Base-by-base conservation (phyloP, 179 eudicot species). In the Beta lomatogona region DNA sequence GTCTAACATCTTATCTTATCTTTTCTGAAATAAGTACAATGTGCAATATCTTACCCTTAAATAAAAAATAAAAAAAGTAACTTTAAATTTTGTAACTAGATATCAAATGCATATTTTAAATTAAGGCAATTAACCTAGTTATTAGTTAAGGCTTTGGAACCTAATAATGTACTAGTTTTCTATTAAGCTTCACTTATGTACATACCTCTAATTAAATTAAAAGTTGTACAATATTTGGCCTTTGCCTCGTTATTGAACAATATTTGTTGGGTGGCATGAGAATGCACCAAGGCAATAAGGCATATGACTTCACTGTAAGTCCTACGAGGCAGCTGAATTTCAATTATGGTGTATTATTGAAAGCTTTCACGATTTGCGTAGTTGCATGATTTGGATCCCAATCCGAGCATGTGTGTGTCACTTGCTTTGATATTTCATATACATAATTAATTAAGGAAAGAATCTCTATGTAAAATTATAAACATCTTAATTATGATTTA, bases 301-400 rank as follows among this genome's bases (percentile, higher is more conserved):
- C 76, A 73, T 70, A 70, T 71, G 75, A 48, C 64, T 73, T 55
- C 77, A 73, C 15, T 73, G 77, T 57, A 54, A 54, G n/a, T 54
- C 77, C 64, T 58, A 73, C 25, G 46, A 73, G 48, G 77, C 55
- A 28, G n/a, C 46, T 73, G 22, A 73, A 21, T 73, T 73, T 54
- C 77, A 73, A 73, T 22, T 15, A 41, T 69, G 73, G 53, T 54
- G 60, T 22, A 54, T 73, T 73, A 73, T 73, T 73, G 15, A 71
- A 2, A 52, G 61, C 77, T 73, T 73, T 73, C 60, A 2, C 52
- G 36, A 53, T 73, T 18, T 25, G 44, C 53, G 11, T 73, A 73
- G 16, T 53, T 73, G 72, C 63, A 54, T 54, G 77, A 73, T 73
- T 22, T 73, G n/a, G 63, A 73, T 73, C 77, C 22, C 25, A 36